Evolutionary conservation across 73 alveolate species (phyloP), one percentile per base, ranked within the genome.

Genomic region (Paramecium tetraurelia): DNA sequence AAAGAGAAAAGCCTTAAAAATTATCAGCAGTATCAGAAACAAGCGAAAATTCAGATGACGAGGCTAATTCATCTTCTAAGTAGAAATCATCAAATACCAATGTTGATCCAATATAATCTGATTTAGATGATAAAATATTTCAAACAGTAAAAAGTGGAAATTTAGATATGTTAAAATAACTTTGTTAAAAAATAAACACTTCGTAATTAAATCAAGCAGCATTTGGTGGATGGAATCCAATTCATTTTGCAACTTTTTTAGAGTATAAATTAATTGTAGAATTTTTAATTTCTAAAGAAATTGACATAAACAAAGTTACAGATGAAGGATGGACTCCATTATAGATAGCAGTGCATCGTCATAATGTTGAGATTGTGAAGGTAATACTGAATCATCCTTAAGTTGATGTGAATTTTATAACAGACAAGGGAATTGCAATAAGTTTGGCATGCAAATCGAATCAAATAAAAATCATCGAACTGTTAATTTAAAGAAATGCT

Each of bases 181-280:
- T 80, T 5, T 12, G 59, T 72, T 36, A 35, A 20, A 14, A 75
- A 41, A 41, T 46, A 24, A 14, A 44, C 10, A 2, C 24, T 7
- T 33, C 18, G 46, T 35, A 22, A 24, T 46, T 80, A 24, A 80
- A 80, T 80, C 7, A 18, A 14, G 90, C 90, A 22, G 14, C 90
- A 4, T 80, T 80, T 44, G 90, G 90, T 14, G 90, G 90, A 20
- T 80, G 90, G 90, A 80, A 80, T 80, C 90, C 90, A 43, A 80
- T 80, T 20, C 90, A 80, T 35, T 80, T 80, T 80, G 90, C 90
- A 31, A 43, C 75, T 11, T 80, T 80, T 80, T 22, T 80, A 9
- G 90, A 80, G n/a, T 24, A 48, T 27, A 44, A 44, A 43, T 22
- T 20, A 43, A 80, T 27, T 18, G 90, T 80, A 22, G 76, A 80